These are phyloP conservation scores for Colletotrichum sp. DNA, from an alignment of 2,329 filamentous ascomycete species.

Conservation along the genomic window DNA sequence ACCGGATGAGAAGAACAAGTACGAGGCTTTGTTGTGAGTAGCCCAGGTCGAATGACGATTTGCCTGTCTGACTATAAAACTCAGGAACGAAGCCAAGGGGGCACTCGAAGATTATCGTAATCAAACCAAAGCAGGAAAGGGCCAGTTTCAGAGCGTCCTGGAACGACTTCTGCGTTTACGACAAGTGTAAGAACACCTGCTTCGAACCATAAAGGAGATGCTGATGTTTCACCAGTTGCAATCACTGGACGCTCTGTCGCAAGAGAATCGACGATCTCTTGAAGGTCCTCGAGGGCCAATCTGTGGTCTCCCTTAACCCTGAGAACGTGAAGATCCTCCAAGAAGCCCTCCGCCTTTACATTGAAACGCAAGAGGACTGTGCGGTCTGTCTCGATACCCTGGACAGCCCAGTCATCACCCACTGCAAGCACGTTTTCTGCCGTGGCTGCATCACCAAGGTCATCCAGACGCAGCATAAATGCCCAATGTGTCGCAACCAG, in stretches of 20 bases:
- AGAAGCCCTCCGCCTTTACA: constrained; percentile 75
- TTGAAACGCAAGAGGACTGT: constrained; percentile 84
- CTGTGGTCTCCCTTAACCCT: constrained; percentile 71
- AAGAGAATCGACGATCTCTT: constrained; percentile 77
- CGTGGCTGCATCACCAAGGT: constrained; percentile 74
- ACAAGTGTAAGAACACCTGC: constrained; percentile 61
- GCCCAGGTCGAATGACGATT: neutral
- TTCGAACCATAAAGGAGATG: neutral
- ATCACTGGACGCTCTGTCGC: constrained; percentile 85
- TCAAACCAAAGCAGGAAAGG: constrained; percentile 43
- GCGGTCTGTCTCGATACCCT: constrained; percentile 79
- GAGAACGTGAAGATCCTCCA: constrained; percentile 78
- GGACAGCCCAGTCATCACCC: constrained; percentile 78
- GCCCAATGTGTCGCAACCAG: constrained; percentile 81
- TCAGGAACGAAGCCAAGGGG: constrained; percentile 74
- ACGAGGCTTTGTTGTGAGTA: constrained; percentile 72
- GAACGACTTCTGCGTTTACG: constrained; percentile 83
- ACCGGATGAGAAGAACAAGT: constrained; percentile 76
- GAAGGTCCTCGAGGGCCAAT: constrained; percentile 69
- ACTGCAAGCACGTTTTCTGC: constrained; percentile 84
- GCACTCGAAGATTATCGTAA: constrained; percentile 66
- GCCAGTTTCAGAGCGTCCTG: constrained; percentile 75
- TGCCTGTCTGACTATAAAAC: constrained; percentile 26
- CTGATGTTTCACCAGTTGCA: constrained; percentile 59
- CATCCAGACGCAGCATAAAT: constrained; percentile 78